Evolutionary conservation across 176 grass and related monocot species (phyloP).

Genomic region (Melocanna baccifera): DNA sequence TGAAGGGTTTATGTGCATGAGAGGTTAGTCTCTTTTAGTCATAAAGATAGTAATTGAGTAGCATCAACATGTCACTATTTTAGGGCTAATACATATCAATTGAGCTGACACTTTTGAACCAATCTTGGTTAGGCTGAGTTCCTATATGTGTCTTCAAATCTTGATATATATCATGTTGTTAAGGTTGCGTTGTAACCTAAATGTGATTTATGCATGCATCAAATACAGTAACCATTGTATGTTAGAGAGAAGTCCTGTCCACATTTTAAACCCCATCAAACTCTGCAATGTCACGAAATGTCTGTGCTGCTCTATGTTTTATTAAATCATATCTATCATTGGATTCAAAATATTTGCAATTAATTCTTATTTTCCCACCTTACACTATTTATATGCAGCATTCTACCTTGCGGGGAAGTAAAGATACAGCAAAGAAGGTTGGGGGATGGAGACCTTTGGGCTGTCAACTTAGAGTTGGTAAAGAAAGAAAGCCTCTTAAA

Average conservation of each 20-base stretch:
- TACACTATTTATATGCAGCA: slow-evolving; percentile 34
- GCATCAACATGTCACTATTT: not conserved
- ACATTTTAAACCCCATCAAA: slow-evolving; percentile 13
- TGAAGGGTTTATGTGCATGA: slow-evolving; percentile 2
- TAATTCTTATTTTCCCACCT: slow-evolving; percentile 14
- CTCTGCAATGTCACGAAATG: not conserved
- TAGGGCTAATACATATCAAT: not conserved
- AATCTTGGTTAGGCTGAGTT: not conserved
- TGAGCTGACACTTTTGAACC: slow-evolving; percentile 1
- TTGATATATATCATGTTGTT: not conserved
- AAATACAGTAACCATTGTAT: not conserved
- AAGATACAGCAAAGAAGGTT: slow-evolving; percentile 47
- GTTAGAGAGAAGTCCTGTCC: not conserved
- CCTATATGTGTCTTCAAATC: not conserved
- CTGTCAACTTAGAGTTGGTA: slow-evolving; percentile 51
- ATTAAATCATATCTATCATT: not conserved
- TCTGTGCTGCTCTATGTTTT: slow-evolving; percentile 3
- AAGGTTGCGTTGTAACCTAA: not conserved
- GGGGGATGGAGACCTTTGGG: slow-evolving; percentile 66
- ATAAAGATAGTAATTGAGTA: not conserved
- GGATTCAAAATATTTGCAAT: not conserved
- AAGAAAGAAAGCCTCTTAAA: slow-evolving; percentile 44
- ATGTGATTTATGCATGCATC: slow-evolving; percentile 13
- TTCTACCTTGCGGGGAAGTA: slow-evolving; percentile 29
- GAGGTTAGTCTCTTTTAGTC: slow-evolving; percentile 1